Conservation (phyloP, 2,329 filamentous ascomycete genomes). For the Clonostachys chloroleuca region DNA sequence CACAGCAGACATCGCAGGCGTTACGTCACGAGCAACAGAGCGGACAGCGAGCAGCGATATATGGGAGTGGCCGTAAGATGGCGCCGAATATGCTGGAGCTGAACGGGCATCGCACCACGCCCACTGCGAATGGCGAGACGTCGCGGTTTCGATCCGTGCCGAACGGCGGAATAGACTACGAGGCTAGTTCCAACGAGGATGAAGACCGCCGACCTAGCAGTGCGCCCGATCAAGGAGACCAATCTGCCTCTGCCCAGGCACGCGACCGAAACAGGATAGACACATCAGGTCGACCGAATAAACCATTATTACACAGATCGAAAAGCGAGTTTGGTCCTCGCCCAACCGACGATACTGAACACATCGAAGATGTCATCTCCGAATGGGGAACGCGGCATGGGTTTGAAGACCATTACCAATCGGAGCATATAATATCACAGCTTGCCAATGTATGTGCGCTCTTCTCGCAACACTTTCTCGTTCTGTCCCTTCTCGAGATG, state of each 20-base stretch:
- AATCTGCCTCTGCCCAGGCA: constrained; percentile 10
- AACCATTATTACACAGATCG: constrained; percentile 49
- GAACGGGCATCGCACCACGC: constrained; percentile 18
- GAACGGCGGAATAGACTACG: constrained; percentile 18
- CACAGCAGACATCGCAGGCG: no score
- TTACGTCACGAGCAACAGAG: no score
- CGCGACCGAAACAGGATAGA: constrained; percentile 26
- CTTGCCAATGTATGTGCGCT: constrained; percentile 66
- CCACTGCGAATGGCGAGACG: constrained; percentile 17
- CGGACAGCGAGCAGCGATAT: no score
- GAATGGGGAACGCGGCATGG: constrained; percentile 70
- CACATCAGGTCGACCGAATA: constrained; percentile 30
- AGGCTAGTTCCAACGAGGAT: constrained; percentile 16
- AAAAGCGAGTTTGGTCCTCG: constrained; percentile 50
- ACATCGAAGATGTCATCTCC: constrained; percentile 38
- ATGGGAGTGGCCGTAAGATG: no score
- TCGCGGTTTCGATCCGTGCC: constrained; percentile 16
- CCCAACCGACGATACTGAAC: constrained; percentile 30
- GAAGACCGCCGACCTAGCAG: constrained; percentile 37
- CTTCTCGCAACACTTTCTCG: neutral
- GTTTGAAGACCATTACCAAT: constrained; percentile 89
- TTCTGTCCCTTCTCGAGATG: neutral
- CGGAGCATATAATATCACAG: constrained; percentile 81
- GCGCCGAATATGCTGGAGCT: constrained; percentile 11
- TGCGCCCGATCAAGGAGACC: constrained; percentile 35